Evolutionary conservation across 192 early-diverging fungal species (phyloP), one percentile per base, ranked within the genome.

Genomic region (Umbelopsis isabellina): DNA sequence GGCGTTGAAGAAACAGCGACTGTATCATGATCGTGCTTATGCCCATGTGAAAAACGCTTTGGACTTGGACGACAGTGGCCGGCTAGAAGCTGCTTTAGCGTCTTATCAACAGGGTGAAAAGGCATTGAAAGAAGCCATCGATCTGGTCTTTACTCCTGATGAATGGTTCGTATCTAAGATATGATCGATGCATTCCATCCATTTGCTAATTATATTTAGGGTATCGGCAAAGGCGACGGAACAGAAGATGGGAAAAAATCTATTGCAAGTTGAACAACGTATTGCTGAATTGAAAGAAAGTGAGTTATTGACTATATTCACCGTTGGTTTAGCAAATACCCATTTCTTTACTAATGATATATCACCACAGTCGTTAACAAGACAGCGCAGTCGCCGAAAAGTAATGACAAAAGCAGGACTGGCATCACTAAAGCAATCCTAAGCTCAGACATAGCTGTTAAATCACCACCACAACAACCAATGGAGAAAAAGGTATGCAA

Each of bases 1-100:
- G 21, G 55, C 55, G 2, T n/a, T 61, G 16, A 61, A 61, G 55
- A 61, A 61, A n/a, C 55, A 61, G 13, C 27, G 66, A 27, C 16
- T 49, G 27, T 46, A 67, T 45, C 66, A 67, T 27, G 66, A 67
- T 33, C 66, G 27, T 49, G 66, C 46, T 11, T 67, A 47, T 49
- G 44, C 46, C 1, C 45, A 44, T 49, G 48, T 67, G 23, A 67
- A 67, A 20, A 35, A 10, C 13, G 66, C 66, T 27, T 49, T 67
- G 66, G 66, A 67, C 44, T 18, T 44, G 21, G 66, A 67, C 46
- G 66, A 67, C 12, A 67, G 15, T 9, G 66, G 41, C 15, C 37
- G 45, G 22, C 30, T 30, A 16, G n/a, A 46, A 23, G 46, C 48
- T 47, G 66, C 66, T 6, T 44, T 67, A 18, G 33, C 46, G 22